phyloP scores from a whole-genome alignment of 495 filamentous ascomycete species.

The Lichina pygmaea region DNA sequence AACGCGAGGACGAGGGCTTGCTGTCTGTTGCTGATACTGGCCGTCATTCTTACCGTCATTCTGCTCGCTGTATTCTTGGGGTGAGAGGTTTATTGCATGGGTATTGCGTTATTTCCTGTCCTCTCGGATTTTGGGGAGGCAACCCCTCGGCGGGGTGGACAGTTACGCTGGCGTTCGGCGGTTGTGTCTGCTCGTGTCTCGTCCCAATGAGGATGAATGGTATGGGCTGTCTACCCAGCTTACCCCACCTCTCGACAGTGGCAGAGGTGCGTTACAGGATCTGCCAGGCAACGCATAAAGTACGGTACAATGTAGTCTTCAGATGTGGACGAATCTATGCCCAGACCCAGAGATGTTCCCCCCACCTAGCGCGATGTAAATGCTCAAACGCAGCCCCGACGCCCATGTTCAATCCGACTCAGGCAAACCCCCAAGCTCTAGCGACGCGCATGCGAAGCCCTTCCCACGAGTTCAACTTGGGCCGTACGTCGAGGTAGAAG shows the following conservation, averaged over 20 bases:
- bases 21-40: slow-evolving; percentile 73
- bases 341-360: neutral
- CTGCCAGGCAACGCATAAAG: no score
- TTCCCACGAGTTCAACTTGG: slow-evolving; percentile 80
- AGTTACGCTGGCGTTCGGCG: no score
- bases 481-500: slow-evolving; percentile 86
- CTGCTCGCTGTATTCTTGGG: slow-evolving; percentile 49
- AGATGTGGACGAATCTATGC: neutral
- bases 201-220: no score
- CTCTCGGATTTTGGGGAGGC: no score
- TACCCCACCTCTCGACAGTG: no score
- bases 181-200: no score
- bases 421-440: slow-evolving; percentile 22
- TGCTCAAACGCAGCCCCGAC: neutral
- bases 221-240: no score
- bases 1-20: slow-evolving; percentile 77
- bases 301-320: no score
- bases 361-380: neutral
- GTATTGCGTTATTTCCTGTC: no score
- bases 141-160: no score
- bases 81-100: neutral
- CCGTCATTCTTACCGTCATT: slow-evolving; percentile 66
- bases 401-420: no score
- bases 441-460: slow-evolving; percentile 61
- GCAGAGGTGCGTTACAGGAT: no score